Evolutionary conservation across 2,329 filamentous ascomycete species (phyloP).

Genomic region (Arthroderma sp.): DNA sequence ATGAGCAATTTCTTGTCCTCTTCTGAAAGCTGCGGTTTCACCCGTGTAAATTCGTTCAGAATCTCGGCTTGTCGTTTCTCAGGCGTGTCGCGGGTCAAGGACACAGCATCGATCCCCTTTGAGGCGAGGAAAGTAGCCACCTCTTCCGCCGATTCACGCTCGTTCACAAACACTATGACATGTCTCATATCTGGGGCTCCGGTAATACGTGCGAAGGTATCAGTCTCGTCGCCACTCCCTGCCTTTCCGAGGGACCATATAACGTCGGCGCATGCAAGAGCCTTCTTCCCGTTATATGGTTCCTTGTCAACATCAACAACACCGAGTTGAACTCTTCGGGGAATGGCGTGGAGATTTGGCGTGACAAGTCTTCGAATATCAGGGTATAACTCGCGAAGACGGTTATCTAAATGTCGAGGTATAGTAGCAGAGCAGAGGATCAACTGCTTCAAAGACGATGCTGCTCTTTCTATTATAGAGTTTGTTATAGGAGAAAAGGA

Average conservation of each 20-base stretch:
- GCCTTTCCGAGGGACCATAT: constrained; percentile 89
- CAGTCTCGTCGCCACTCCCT: constrained; percentile 36
- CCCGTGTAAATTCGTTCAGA: constrained; percentile 57
- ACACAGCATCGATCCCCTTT: constrained; percentile 81
- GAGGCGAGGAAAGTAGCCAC: constrained; percentile 64
- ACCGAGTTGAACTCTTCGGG: constrained; percentile 82
- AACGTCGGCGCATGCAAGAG: constrained; percentile 83
- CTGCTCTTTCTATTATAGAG: constrained; percentile 66
- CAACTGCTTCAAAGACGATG: constrained; percentile 72
- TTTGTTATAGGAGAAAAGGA: constrained; percentile 78
- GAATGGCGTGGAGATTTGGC: constrained; percentile 91
- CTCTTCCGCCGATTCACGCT: constrained; percentile 76
- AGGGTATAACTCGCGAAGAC: constrained; percentile 70
- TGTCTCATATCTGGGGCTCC: constrained; percentile 56
- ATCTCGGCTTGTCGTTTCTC: constrained; percentile 67
- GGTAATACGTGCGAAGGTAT: constrained; percentile 24
- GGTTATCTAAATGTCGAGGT: constrained; percentile 74
- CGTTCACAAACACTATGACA: constrained; percentile 92
- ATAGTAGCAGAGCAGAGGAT: constrained; percentile 95
- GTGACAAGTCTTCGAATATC: constrained; percentile 77
- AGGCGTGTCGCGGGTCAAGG: constrained; percentile 71
- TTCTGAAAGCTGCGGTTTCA: constrained; percentile 25
- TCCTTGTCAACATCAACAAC: constrained; percentile 84
- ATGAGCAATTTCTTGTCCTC: constrained; percentile 14
- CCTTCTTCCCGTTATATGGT: constrained; percentile 88